These are phyloP conservation scores for Sporothrix pallida DNA, from an alignment of 2,329 filamentous ascomycete genomes.

Conservation along the genomic window DNA sequence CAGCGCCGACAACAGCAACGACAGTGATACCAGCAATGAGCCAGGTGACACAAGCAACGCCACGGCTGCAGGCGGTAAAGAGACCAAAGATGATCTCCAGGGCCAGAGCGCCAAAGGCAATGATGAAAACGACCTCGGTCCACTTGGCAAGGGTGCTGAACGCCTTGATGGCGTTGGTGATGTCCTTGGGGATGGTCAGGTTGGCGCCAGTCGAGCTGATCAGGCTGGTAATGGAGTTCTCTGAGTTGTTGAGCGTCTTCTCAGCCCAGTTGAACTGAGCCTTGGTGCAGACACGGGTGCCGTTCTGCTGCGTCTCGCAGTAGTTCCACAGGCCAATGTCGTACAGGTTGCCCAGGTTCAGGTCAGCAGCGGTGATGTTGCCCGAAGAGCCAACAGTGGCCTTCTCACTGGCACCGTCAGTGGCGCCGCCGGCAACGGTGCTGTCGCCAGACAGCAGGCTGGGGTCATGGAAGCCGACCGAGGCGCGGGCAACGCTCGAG, in stretches of 20 bases:
- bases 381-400: neutral
- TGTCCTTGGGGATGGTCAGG: constrained; percentile 68
- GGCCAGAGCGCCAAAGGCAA: constrained; percentile 72
- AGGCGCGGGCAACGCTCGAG: constrained; percentile 4
- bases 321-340: constrained; percentile 85
- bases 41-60: constrained; percentile 81
- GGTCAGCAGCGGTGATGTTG: constrained; percentile 63
- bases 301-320: constrained; percentile 68
- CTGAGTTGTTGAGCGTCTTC: constrained; percentile 70
- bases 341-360: constrained; percentile 77
- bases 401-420: constrained; percentile 4
- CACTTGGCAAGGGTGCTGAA: constrained; percentile 79
- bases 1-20: constrained; percentile 63
- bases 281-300: constrained; percentile 70
- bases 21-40: constrained; percentile 71
- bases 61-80: constrained; percentile 81
- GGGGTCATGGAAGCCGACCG: constrained; percentile 32
- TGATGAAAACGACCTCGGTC: constrained; percentile 81
- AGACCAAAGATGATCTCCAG: constrained; percentile 78
- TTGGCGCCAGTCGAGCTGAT: constrained; percentile 56
- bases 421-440: constrained; percentile 39
- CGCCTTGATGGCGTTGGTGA: constrained; percentile 70
- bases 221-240: constrained; percentile 58
- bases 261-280: constrained; percentile 78
- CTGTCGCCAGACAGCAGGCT: constrained; percentile 24